Evolutionary conservation across 345 rosid genomes (phyloP).

Genomic region (Murraya paniculata): DNA sequence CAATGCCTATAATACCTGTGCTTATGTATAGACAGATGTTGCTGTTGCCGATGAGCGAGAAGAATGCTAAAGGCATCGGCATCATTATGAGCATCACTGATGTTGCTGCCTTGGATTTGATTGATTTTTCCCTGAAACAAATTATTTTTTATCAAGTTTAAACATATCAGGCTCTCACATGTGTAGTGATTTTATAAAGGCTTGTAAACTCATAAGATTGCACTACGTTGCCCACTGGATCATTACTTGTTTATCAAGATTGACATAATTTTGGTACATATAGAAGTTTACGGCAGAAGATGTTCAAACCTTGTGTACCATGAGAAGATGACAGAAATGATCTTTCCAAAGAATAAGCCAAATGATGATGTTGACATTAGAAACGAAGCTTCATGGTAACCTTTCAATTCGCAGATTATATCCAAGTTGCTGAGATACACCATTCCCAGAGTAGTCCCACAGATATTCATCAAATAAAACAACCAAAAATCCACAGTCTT

Average conservation of each 20-base stretch:
- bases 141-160: background rate
- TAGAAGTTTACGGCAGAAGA: background rate
- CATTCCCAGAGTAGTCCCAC: conserved; percentile 36
- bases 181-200: too few relatives aligned
- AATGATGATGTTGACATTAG: conserved; percentile 34
- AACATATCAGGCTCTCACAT: too few relatives aligned
- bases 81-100: conserved; percentile 25
- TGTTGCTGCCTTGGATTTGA: conserved; percentile 21
- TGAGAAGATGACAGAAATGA: conserved; percentile 7
- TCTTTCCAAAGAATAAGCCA: conserved; percentile 34
- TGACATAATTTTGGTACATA: too few relatives aligned
- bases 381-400: conserved; percentile 7
- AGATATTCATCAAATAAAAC: conserved; percentile 26
- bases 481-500: conserved; percentile 33
- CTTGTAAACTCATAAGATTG: too few relatives aligned
- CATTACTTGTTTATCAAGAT: too few relatives aligned
- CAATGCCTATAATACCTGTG: conserved; percentile 30
- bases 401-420: conserved; percentile 34
- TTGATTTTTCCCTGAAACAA: conserved; percentile 19
- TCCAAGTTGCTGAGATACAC: conserved; percentile 38
- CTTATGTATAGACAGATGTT: conserved; percentile 25
- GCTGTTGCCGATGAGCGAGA: conserved; percentile 26
- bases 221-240: too few relatives aligned
- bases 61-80: conserved; percentile 32
- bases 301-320: conserved; percentile 24